phyloP scores from a whole-genome alignment of 2,329 filamentous ascomycete genomes.

The Fusarium domesticum region DNA sequence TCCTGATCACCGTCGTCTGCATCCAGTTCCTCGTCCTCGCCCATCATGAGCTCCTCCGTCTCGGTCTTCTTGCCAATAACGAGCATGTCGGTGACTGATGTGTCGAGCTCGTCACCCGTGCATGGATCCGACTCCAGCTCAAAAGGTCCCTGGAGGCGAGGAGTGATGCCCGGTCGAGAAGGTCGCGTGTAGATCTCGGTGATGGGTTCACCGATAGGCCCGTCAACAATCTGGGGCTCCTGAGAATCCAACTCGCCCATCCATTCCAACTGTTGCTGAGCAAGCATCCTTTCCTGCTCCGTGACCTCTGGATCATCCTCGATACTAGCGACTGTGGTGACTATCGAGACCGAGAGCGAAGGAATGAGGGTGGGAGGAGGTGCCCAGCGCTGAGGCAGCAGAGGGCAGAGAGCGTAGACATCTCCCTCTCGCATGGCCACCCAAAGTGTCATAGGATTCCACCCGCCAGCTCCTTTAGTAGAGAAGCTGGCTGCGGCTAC shows the following conservation, averaged over 20 bases:
- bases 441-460: constrained; percentile 96
- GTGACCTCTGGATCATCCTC: constrained; percentile 58
- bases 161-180: constrained; percentile 54
- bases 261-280: constrained; percentile 65
- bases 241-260: constrained; percentile 64
- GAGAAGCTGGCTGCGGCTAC: constrained; percentile 84
- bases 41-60: constrained; percentile 57
- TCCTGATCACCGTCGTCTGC: constrained; percentile 55
- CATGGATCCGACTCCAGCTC: constrained; percentile 54
- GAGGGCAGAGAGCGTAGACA: constrained; percentile 86
- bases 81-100: constrained; percentile 58
- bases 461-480: constrained; percentile 67
- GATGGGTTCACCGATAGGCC: constrained; percentile 45
- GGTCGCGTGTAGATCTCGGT: constrained; percentile 58
- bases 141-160: constrained; percentile 62
- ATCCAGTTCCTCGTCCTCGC: constrained; percentile 62
- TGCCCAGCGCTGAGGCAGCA: constrained; percentile 84
- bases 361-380: constrained; percentile 73
- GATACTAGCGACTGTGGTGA: constrained; percentile 65
- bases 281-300: constrained; percentile 52
- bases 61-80: constrained; percentile 62
- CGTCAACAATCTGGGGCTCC: constrained; percentile 56
- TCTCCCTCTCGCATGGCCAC: constrained; percentile 93
- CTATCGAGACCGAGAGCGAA: constrained; percentile 77
- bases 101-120: constrained; percentile 55